Evolutionary conservation across 345 rosid genomes (phyloP).

Genomic region (Nephelium lappaceum): DNA sequence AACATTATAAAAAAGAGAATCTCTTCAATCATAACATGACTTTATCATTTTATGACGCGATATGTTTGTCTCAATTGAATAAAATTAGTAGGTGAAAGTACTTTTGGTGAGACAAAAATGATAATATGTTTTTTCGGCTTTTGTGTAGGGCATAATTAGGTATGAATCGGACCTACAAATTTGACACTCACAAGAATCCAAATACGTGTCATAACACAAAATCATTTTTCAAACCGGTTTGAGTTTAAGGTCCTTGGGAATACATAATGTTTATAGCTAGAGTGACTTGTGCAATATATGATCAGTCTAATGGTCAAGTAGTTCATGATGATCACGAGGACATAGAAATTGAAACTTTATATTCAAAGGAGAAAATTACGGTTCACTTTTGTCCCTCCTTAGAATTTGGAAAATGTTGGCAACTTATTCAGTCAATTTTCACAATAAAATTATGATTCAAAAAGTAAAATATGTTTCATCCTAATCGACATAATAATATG

Average conservation of each 20-base stretch:
- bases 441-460: too few relatives aligned
- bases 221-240: neutral
- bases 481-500: neutral
- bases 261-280: neutral
- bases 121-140: neutral
- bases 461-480: too few relatives aligned
- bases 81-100: neutral
- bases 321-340: neutral
- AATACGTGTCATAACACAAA: neutral
- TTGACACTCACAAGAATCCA: neutral
- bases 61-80: too few relatives aligned
- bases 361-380: constrained; percentile 6
- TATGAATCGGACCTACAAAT: neutral
- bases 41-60: too few relatives aligned
- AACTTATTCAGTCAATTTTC: too few relatives aligned
- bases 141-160: neutral
- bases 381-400: neutral
- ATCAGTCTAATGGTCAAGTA: neutral
- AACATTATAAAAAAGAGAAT: too few relatives aligned
- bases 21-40: too few relatives aligned
- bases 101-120: neutral
- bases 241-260: neutral
- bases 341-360: neutral
- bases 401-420: neutral
- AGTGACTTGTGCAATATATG: neutral